Evolutionary conservation across 306 rosid species (phyloP).

Genomic region (Geum urbanum): DNA sequence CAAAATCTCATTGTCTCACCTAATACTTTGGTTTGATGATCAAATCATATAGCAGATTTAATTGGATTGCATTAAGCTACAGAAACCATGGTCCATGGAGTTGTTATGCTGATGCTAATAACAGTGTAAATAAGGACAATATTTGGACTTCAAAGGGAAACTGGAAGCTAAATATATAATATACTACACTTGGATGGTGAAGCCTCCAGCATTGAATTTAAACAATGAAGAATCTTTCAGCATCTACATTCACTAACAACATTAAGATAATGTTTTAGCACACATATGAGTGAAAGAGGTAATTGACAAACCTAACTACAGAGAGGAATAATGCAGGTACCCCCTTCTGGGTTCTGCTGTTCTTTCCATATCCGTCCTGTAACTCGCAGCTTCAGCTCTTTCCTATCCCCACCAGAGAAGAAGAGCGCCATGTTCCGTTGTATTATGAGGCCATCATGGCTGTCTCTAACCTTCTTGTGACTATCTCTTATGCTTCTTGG

Average conservation of each 20-base stretch:
- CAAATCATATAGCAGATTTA: background rate
- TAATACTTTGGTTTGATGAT: background rate
- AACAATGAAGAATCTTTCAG: background rate
- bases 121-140: background rate
- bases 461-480: slow-evolving; percentile 68
- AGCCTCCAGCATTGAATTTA: background rate
- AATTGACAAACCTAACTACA: slow-evolving; percentile 35
- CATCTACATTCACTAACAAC: slow-evolving; percentile 32
- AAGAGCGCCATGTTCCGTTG: slow-evolving; percentile 72
- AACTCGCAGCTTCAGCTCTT: slow-evolving; percentile 68
- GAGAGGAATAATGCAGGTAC: slow-evolving; percentile 47
- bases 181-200: background rate
- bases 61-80: background rate
- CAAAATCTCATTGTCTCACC: background rate
- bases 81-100: background rate
- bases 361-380: slow-evolving; percentile 81
- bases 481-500: slow-evolving; percentile 71
- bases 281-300: slow-evolving; percentile 22
- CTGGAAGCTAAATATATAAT: background rate
- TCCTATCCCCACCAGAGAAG: slow-evolving; percentile 77
- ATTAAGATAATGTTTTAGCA: slow-evolving; percentile 18
- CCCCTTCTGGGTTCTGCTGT: slow-evolving; percentile 60
- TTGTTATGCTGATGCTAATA: background rate
- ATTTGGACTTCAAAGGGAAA: background rate
- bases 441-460: slow-evolving; percentile 71